Base-by-base conservation (phyloP, 345 rosid species). In the Noccaea caerulescens region DNA sequence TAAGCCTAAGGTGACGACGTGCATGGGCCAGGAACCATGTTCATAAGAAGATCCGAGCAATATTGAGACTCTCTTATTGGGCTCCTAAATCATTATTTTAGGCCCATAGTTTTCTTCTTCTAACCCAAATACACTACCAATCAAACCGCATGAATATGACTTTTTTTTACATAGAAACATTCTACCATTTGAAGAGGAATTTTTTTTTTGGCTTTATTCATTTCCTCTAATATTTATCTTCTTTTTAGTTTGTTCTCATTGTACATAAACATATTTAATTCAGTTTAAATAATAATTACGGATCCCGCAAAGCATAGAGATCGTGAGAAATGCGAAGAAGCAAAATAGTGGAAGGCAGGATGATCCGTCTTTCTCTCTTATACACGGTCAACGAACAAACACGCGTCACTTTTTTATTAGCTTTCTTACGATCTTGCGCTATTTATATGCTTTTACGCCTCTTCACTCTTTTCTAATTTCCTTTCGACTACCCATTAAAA, bases 341-440 rank as follows among this genome's bases (percentile, higher is more conserved):
- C 43, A 56, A 36, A 56, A 34, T 14, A 8, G 34, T 7, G 38
- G 25, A 30, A 57, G 37, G 13, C n/a, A 4, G 18, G 44, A 57
- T 9, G 7, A 46, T 37, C 51, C 38, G 44, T 36, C 2, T 4
- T 50, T 38, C 10, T 52, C 66, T 46, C 59, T 23, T 32, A 13
- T 2, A 11, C 68, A n/a, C 58, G 42, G 67, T 71, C 75, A 60
- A 69, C 58, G 8, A 39, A 20, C 59, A 42, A 50, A 49, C 52
- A 70, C 75, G 75, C 1, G 51, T 58, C 51, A 46, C 3, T 7
- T 8, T 54, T 32, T 10, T 30, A 42, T 68, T 68, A 42, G 53
- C 47, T 36, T 51, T 16, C n/a, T 14, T 68, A 56, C 4, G 9
- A 34, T 13, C 7, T 2, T 8, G 13, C 30, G 44, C 30, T 57